Evolutionary conservation across 202 grass and related monocot species (phyloP), one percentile per base, ranked within the genome.

Genomic region (Digitaria exilis): DNA sequence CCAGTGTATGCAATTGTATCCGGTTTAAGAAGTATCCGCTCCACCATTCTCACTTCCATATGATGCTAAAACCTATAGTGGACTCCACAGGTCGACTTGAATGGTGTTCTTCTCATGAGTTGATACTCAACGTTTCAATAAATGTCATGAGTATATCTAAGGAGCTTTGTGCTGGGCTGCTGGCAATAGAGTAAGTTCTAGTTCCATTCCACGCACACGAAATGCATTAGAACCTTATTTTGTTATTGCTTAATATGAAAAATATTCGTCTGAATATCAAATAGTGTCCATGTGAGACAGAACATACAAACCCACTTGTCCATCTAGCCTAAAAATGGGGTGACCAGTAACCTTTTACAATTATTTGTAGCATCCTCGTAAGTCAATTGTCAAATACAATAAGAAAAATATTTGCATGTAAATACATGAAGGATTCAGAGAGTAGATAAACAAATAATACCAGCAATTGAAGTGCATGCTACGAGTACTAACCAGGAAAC

Each of bases 401-500:
- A 78, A 5, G 1, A 24, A 57, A 43, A 73, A 35, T 9, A 67
- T 24, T 35, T 71, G 42, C 15, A 28, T 43, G 50, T 56, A 50
- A 24, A 90, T 42, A 61, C 32, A 28, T 11, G 44, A 37, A 2
- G 50, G 16, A 69, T 49, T 61, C 51, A 26, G 34, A 16, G 30
- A 79, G 74, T 55, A 49, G n/a, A 74, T 5, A 22, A 14, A 31
- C 1, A 39, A 79, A 85, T 51, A 55, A 21, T 42, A 52, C 41
- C 45, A 61, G 30, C 69, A 81, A 75, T 64, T 2, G 17, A 87
- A 80, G 5, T 14, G 15, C 3, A 18, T 39, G 54, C n/a, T 24
- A 57, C 69, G 45, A 15, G 19, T 37, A 84, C 72, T 78, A 88
- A 97, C 94, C 94, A 97, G 64, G 91, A 94, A 72, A 94, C 10